Base-by-base conservation (phyloP, 768 basidiomycete genomes). In the Tylopilus plumbeoviolaceoides region DNA sequence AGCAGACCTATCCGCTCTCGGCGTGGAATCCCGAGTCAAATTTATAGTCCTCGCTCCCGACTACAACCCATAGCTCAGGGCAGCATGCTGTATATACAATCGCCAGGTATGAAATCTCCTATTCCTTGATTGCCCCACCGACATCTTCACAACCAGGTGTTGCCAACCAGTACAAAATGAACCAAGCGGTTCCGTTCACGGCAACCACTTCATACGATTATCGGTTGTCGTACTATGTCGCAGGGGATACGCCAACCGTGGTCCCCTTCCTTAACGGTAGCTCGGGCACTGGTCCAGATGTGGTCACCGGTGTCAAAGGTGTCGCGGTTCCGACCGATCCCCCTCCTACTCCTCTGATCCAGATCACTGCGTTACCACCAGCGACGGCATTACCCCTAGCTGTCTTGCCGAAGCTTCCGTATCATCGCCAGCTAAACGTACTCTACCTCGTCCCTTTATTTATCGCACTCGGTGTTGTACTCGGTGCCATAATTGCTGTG, bases 1-100 rank as follows among this genome's bases (percentile, higher is more conserved):
- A 33, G 74, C 73, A 62, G 83, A 85, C 57, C 74, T 84, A 35
- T 82, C 80, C 54, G 83, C 83, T 3, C 73, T 83, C 46, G 76
- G 80, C 43, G 83, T 84, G 11, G 83, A 84, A 63, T 81, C 78
- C 40, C 73, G 82, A 40, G 72, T 83, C 7, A 71, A 72, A 18
- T 72, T 69, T 30, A 75, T 69, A 33, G 55, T 69, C 9, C 68
- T 69, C 10, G 67, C 59, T 2, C 78, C 80, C 12, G 76, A 77
- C 53, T 63, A 69, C 47, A 58, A 54, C 30, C 56, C 58, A n/a
- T 58, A 55, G 65, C 36, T 27, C 20, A 21, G 21, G 20, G 42
- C 35, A 42, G 9, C 40, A 65, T 66, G 50, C 30, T 54, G 55
- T 63, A 63, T 51, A 57, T 67, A 63, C 38, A 20, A 0, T 47